A percentile compares a stretch with the other conserved stretches of the same genome.
Evolutionary conservation across 768 basidiomycete species (phyloP).

Genomic region (Phlebiopsis flavidoalba): DNA sequence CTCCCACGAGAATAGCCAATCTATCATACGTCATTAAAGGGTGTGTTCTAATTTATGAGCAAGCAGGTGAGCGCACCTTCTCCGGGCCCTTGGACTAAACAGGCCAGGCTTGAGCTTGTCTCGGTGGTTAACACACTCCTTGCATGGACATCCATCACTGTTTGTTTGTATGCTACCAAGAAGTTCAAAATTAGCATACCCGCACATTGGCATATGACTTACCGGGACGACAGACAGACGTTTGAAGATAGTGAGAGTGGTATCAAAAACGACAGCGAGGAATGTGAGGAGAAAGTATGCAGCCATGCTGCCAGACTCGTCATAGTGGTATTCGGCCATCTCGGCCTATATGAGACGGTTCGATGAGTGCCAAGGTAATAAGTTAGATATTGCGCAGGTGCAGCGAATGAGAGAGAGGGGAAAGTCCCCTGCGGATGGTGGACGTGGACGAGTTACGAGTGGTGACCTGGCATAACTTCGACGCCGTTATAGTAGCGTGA

Average conservation of each 20-base stretch:
- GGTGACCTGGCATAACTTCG: conserved; percentile 7
- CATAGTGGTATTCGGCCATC: conserved; percentile 83
- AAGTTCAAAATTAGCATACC: conserved; percentile 6
- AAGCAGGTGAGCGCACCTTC: conserved; percentile 36
- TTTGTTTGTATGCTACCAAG: conserved; percentile 17
- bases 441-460: neutral
- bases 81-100: conserved; percentile 43
- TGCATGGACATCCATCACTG: conserved; percentile 50
- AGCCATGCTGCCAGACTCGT: conserved; percentile 83
- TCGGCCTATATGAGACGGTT: conserved; percentile 13
- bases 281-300: conserved; percentile 90
- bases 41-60: neutral
- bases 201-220: conserved; percentile 21
- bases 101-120: conserved; percentile 42
- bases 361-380: neutral
- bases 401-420: neutral
- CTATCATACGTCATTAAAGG: conserved; percentile 32
- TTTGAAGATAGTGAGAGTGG: conserved; percentile 64
- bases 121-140: conserved; percentile 53
- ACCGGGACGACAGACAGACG: conserved; percentile 47
- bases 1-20: conserved; percentile 52
- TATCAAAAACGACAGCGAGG: conserved; percentile 74
- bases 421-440: neutral
- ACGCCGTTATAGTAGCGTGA: conserved; percentile 9
- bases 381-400: neutral